These are phyloP conservation scores for Globisporangium lucens DNA, from an alignment of 352 stramenopile species.

Conservation along the genomic window DNA sequence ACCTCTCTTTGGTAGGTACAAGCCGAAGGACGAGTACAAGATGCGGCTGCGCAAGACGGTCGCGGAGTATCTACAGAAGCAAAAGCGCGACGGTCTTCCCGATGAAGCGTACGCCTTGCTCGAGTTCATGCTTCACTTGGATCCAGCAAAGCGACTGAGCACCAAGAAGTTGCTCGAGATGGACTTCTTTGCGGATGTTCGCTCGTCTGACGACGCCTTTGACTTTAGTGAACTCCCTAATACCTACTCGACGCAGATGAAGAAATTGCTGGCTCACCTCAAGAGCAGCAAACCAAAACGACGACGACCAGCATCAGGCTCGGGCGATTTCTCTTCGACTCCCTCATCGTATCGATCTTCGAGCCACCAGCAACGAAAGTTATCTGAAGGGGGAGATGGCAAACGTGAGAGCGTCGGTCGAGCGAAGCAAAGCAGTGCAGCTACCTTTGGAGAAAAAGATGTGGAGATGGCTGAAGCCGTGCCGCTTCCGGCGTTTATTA, in stretches of 20 bases:
- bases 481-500: conserved; percentile 47
- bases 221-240: conserved; percentile 43
- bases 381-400: conserved; percentile 15
- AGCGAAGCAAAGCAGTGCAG: neutral
- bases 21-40: conserved; percentile 75
- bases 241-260: conserved; percentile 57
- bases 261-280: conserved; percentile 55
- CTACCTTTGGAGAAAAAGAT: conserved; percentile 12
- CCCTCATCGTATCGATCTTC: conserved; percentile 16
- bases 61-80: conserved; percentile 38
- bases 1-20: conserved; percentile 46
- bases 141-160: conserved; percentile 52
- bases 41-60: conserved; percentile 77
- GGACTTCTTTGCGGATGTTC: conserved; percentile 57
- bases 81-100: conserved; percentile 45
- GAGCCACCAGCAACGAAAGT: conserved; percentile 26
- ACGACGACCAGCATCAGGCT: conserved; percentile 14
- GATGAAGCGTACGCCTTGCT: conserved; percentile 61
- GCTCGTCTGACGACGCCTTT: conserved; percentile 14
- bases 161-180: conserved; percentile 56
- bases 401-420: neutral
- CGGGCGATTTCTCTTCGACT: conserved; percentile 13
- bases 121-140: conserved; percentile 72
- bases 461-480: conserved; percentile 44
- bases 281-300: conserved; percentile 39